Evolutionary conservation across 2,329 filamentous ascomycete species (phyloP), one percentile per base, ranked within the genome.

Genomic region (Monosporascus sp.): DNA sequence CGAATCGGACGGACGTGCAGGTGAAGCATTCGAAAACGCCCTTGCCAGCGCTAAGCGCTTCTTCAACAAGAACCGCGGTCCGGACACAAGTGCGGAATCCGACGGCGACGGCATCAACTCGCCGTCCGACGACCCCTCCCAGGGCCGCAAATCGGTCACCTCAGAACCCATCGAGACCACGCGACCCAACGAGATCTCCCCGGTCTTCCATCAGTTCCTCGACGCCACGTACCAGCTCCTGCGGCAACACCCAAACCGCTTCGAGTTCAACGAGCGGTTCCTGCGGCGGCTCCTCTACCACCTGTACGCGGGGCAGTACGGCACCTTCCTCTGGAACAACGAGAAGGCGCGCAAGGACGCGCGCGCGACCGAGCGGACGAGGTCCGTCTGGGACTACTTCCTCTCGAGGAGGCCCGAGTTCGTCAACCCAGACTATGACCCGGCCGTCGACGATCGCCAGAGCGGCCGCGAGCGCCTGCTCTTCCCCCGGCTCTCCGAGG

Each of bases 381-480:
- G 88, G 3, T 96, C 90, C 22, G 94, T 97, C 1, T 99, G 94
- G 94, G 88, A 94, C 60, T 97, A 97, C 68, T 97, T 99, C 70
- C 74, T 97, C 7, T 84, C 88, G 44, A 83, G 92, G 11, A 85
- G 82, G 59, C 76, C 82, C 20, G 89, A 96, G 63, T 99, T 97
- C 63, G 75, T 84, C 38, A 97, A 97, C 64, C 80, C 85, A 0
- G 79, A 86, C 34, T 99, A 93, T 65, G 86, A 95, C 51, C 66
- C 76, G 7, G 77, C 82, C 1, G 76, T 92, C 37, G 88, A 97
- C 57, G 91, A 97, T 63, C 84, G 88, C 45, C 77, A 86, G 53
- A 84, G 88, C 52, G 90, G 89, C 5, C 85, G 86, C 54, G 92
- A 96, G 67, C 81, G 91, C 4, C 81, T 99, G 7, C 79, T 99